phyloP scores from a whole-genome alignment of 345 rosid species.

The Populus deltoides region DNA sequence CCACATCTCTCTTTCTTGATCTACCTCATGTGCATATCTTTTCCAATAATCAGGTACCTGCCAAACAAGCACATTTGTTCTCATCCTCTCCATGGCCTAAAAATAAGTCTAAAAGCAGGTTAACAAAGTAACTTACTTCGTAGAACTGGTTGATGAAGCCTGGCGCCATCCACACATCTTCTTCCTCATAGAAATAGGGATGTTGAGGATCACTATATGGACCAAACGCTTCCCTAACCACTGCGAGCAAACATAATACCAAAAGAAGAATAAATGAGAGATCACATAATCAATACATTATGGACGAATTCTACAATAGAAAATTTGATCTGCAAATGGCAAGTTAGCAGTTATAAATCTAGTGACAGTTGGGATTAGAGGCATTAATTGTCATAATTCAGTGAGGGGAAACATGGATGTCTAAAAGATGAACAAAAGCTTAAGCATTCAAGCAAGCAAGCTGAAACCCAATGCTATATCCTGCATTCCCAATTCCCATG shows the following conservation, averaged over 20 bases:
- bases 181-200: slow-evolving; percentile 86
- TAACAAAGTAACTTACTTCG: slow-evolving; percentile 42
- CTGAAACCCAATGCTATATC: too few relatives aligned
- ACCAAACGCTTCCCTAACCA: slow-evolving; percentile 93
- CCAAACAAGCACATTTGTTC: slow-evolving; percentile 18
- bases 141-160: slow-evolving; percentile 92
- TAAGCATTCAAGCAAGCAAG: too few relatives aligned
- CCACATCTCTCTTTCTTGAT: slow-evolving; percentile 92
- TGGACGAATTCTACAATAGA: neutral
- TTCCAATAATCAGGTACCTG: slow-evolving; percentile 97
- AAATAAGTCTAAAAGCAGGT: slow-evolving; percentile 7
- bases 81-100: slow-evolving; percentile 11
- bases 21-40: slow-evolving; percentile 77
- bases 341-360: neutral
- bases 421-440: too few relatives aligned
- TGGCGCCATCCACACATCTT: slow-evolving; percentile 98
- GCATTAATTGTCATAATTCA: neutral
- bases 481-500: too few relatives aligned
- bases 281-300: neutral
- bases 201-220: slow-evolving; percentile 92
- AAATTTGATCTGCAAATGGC: neutral
- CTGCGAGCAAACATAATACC: slow-evolving; percentile 33
- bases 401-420: too few relatives aligned
- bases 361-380: neutral
- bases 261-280: neutral